Conservation (phyloP, 768 basidiomycete genomes). For the Phanerodontia chrysosporium region DNA sequence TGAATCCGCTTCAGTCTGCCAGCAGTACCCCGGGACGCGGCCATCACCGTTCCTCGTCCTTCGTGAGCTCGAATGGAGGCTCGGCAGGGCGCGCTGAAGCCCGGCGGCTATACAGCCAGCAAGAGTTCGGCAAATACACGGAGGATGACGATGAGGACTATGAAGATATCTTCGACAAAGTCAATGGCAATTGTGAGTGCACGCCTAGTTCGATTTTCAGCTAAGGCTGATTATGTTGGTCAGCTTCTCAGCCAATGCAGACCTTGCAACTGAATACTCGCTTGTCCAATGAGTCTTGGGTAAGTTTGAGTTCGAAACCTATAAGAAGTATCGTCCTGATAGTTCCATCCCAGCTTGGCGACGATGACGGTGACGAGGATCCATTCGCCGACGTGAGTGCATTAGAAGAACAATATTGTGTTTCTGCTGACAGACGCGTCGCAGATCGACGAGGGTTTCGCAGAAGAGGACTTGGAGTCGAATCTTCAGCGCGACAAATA, state of each 20-base stretch:
- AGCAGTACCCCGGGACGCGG: conserved; percentile 23
- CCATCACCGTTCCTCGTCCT: conserved; percentile 54
- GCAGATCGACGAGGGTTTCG: conserved; percentile 90
- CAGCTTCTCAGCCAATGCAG: conserved; percentile 61
- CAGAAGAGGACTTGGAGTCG: conserved; percentile 86
- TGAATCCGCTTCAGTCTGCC: conserved; percentile 38
- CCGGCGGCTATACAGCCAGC: conserved; percentile 45
- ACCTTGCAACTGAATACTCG: conserved; percentile 83
- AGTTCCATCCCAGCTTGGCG: too few species aligned
- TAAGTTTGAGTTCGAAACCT: too few species aligned
- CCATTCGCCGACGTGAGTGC: conserved; percentile 84
- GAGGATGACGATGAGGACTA: conserved; percentile 92
- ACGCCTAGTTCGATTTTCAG: neutral
- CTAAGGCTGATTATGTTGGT: conserved; percentile 2
- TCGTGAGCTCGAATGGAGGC: conserved; percentile 23
- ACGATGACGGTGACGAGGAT: conserved; percentile 89
- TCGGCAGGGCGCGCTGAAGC: conserved; percentile 71
- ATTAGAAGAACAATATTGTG: neutral
- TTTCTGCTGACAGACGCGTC: neutral
- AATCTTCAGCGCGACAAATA: conserved; percentile 92
- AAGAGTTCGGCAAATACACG: conserved; percentile 79
- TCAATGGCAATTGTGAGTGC: conserved; percentile 59
- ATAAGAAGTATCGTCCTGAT: too few species aligned
- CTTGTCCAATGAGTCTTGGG: conserved; percentile 89
- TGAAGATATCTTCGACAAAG: conserved; percentile 89